Base-by-base conservation (phyloP, 148 eudicot species). In the Fallopia convolvulus region DNA sequence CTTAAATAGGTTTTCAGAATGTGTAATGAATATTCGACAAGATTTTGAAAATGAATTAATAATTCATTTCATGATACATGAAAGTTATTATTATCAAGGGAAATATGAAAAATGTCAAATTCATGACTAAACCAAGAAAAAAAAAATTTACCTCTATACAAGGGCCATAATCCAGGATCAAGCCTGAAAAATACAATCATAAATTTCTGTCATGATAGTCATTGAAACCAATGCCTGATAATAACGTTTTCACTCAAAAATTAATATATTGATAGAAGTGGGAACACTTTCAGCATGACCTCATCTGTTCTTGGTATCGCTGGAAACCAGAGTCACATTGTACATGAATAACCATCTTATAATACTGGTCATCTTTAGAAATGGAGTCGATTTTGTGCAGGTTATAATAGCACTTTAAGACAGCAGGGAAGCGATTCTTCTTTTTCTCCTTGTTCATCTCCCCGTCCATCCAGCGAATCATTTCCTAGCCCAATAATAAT, bases 311-410 rank as follows among this genome's bases (percentile, higher is more conserved):
- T 83, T 92, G 99, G 75, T 92, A 94, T 68, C 92, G 88, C 61
- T 88, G 84, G 75, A 94, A 94, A 44, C 78, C 85, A 17, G 93
- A 90, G 84, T 94, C 99, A 72, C 89, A 85, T 61, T 82, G 90
- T 21, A 94, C 94, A 85, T 94, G 99, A 77, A 94, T 89, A 79
- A 94, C 99, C 97, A 94, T 87, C 83, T 90, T 94, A 78, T 83
- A 86, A 82, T 82, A 81, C 71, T 88, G 77, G 78, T 89, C 82
- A 74, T 90, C 92, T 42, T 81, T 81, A 30, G 93, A 81, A 68
- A 85, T 78, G 63, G 84, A 81, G 48, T 83, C 86, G 50, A 79
- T 30, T 81, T 85, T 88, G 82, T 92, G 97, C 79, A 90, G 89
- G 86, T 94, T 90, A 81, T 86, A 73, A 80, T 83, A 88, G 79